Percentiles rank a stretch among this genome's conserved stretches.
Evolutionary conservation across 2,329 filamentous ascomycete genomes (phyloP).

Genomic region (Diplodia sapinea): DNA sequence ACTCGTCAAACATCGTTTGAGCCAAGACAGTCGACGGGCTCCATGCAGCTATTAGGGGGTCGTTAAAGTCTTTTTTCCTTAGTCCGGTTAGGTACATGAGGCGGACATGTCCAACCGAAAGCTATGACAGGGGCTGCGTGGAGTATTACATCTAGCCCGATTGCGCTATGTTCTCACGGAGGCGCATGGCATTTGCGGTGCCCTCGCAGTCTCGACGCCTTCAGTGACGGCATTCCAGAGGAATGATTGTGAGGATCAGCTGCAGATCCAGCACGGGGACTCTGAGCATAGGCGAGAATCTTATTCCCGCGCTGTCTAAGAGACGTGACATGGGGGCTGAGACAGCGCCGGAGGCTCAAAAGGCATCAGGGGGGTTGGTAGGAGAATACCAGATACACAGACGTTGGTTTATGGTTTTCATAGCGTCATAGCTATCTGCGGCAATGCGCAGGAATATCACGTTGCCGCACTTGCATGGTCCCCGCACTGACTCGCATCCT

Average conservation of each 20-base stretch:
- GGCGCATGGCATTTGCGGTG: not conserved
- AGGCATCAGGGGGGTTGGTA: not conserved
- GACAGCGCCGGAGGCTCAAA: not conserved
- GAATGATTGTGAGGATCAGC: not conserved
- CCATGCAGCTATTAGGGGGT: not conserved
- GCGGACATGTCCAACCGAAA: not conserved
- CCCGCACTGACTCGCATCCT: conserved; percentile 20
- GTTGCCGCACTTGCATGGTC: conserved; percentile 18
- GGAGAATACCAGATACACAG: not conserved
- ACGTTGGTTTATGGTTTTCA: conserved; percentile 23
- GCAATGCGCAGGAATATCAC: conserved; percentile 16
- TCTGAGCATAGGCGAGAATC: not conserved
- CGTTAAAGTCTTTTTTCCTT: not conserved
- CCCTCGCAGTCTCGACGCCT: not conserved
- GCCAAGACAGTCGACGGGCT: not conserved
- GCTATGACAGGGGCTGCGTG: not conserved
- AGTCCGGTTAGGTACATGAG: not conserved
- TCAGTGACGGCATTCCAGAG: not conserved
- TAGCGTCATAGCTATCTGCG: conserved; percentile 24
- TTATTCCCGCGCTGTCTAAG: not conserved
- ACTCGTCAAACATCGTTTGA: not conserved
- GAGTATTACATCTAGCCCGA: not conserved
- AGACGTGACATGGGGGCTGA: not conserved
- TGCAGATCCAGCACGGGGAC: not conserved
- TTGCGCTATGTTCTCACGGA: not conserved